Conservation (phyloP, 371 early-diverging fungal genomes). For the Sporodiniella umbellata region DNA sequence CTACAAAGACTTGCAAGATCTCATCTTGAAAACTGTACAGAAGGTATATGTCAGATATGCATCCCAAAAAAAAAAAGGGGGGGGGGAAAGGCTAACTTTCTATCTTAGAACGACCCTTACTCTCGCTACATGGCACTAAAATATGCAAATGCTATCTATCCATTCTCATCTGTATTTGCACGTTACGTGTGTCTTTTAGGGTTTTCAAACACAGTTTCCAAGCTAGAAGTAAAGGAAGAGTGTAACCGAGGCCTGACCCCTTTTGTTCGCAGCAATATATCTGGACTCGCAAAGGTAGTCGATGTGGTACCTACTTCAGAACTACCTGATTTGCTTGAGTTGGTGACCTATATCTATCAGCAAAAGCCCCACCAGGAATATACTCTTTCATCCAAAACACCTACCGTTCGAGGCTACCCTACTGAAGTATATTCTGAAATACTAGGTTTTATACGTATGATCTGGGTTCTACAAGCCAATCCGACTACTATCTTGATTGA, state of each 20-base stretch:
- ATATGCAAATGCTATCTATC: conserved; percentile 75
- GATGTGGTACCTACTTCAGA: conserved; percentile 34
- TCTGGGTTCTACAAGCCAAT: conserved; percentile 56
- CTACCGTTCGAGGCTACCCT: conserved; percentile 46
- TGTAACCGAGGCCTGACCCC: conserved; percentile 54
- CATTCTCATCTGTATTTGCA: conserved; percentile 68
- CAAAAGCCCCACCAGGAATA: conserved; percentile 37
- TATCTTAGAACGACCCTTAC: conserved; percentile 28
- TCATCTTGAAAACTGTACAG: conserved; percentile 55
- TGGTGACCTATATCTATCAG: conserved; percentile 38
- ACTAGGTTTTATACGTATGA: conserved; percentile 50
- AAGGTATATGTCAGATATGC: conserved; percentile 56
- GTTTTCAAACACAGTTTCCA: conserved; percentile 52
- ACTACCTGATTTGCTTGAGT: conserved; percentile 46
- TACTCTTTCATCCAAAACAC: conserved; percentile 30
- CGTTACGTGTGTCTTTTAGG: conserved; percentile 78
- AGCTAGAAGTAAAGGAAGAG: conserved; percentile 77
- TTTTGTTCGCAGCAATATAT: conserved; percentile 26
- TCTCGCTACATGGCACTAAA: conserved; percentile 61
- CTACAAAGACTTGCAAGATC: conserved; percentile 47
- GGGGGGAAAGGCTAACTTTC: not conserved
- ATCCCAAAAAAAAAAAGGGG: not conserved
- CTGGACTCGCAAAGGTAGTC: conserved; percentile 21
- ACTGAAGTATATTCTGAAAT: conserved; percentile 59
- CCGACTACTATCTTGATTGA: conserved; percentile 48